Conservation (phyloP, 2,329 filamentous ascomycete genomes). For the Ustulina deusta region DNA sequence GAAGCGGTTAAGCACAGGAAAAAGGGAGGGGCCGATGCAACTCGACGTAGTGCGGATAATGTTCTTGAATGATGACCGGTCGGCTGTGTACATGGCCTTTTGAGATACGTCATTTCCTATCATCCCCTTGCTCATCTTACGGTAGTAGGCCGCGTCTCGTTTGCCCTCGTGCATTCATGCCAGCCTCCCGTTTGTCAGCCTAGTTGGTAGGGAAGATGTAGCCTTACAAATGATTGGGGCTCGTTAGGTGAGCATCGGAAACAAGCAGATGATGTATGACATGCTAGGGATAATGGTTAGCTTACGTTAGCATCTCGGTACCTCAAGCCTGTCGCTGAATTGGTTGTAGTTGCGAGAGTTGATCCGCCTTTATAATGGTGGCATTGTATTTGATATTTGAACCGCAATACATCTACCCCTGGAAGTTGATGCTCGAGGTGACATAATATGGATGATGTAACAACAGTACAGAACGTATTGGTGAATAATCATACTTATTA, state of each 20-base stretch:
- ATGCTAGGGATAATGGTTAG: background rate
- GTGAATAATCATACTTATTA: too few relatives aligned
- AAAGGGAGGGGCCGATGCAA: conserved; percentile 20
- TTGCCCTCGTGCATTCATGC: conserved; percentile 1
- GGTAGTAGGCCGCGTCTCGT: conserved; percentile 13
- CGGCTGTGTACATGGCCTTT: conserved; percentile 28
- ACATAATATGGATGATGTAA: too few relatives aligned
- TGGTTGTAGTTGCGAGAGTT: background rate
- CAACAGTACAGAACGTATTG: too few relatives aligned
- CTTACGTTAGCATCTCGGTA: background rate
- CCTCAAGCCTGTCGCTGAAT: background rate
- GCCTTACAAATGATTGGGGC: background rate
- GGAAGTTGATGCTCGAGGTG: too few relatives aligned
- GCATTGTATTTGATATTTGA: background rate
- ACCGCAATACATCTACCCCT: background rate
- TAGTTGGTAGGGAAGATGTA: background rate
- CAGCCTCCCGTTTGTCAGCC: background rate
- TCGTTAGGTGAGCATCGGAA: background rate
- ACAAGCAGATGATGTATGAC: background rate
- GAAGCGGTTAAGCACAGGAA: conserved; percentile 28
- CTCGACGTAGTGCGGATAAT: conserved; percentile 8
- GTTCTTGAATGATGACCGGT: conserved; percentile 8
- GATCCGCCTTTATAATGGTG: background rate
- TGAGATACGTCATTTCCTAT: conserved; percentile 21
- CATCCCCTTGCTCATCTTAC: conserved; percentile 16